Evolutionary conservation across 176 grass and related monocot species (phyloP), one percentile per base, ranked within the genome.

Genomic region (Carex parvula): DNA sequence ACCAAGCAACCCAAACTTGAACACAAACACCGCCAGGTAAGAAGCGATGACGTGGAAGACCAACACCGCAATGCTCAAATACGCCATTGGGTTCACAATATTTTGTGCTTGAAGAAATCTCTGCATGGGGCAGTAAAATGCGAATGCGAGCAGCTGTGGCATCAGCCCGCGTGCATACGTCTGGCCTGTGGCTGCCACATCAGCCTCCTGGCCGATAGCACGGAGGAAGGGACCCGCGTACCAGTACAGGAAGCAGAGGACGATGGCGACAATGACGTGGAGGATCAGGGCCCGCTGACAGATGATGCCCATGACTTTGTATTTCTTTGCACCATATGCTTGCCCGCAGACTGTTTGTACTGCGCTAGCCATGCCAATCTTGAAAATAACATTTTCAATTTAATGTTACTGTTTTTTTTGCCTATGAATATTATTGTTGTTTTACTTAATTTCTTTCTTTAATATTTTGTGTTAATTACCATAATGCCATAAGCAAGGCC

Each of bases 341-440:
- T 93, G 91, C 8, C 94, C 91, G 1, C 94, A 97, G 5, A 97
- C 89, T 7, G 94, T 97, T 84, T 93, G 94, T 33, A 90, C 91
- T 6, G 94, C 94, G 1, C 87, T 94, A 10, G 90, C 90, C 94
- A 97, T 97, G 29, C 94, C 92, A 73, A 97, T 75, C 93, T 94
- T 81, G 70, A 73, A 67, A 54, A 76, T 70, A 44, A 18, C 33
- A 79, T 64, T 84, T 69, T 69, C 8, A 83, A 83, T 68, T 69
- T 11, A 62, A 9, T 63, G 57, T 48, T 64, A 24, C 15, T 24
- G n/a, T 44, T 71, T 71, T 37, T n/a, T 20, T 5, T 71, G 17
- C 29, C 13, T 20, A 63, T 24, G 8, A 64, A 62, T 78, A 30
- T 56, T 24, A 24, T 24, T 24, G 22, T 24, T n/a, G 13, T 58